Base-by-base conservation (phyloP, 2,329 filamentous ascomycete genomes). In the Sporothrix brasiliensis region DNA sequence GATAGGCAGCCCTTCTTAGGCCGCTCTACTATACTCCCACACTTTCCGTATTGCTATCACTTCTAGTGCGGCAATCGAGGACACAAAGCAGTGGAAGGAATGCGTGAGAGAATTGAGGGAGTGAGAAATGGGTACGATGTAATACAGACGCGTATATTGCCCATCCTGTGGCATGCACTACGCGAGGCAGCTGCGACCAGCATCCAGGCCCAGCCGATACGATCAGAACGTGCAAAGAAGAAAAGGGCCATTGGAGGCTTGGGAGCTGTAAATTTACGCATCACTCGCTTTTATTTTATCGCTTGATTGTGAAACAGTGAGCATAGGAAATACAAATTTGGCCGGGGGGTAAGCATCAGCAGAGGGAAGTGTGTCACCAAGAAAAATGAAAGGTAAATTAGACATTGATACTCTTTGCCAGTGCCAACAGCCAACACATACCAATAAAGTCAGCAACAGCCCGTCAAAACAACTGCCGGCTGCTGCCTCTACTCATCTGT, bases 1-100 rank as follows among this genome's bases (percentile, higher is more conserved):
- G 39, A 61, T 47, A 47, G 24, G 58, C 27, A 47, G 58, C 58
- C 41, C 58, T 44, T 61, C 19, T 60, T 60, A 30, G 14, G 56
- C 14, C 39, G 7, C 13, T 10, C 58, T 61, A n/a, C n/a, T 47
- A n/a, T 27, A 27, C 39, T 16, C 21, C 58, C 58, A 10, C 39
- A 47, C n/a, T 24, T 61, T 19, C 34, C 39, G 58, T 61, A 47
- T 47, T 41, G 11, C 14, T 7, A 24, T 34, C 9, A 9, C 34
- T 34, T 34, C 34, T 34, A 5, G 19, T 21, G 30, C n/a, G 16
- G 56, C 56, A 41, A 41, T 30, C 10, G 54, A 58, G 54, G 54
- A 19, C 9, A 34, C 27, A 34, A n/a, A 56, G 19, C 21, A 14
- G 56, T 24, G 56, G 16, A 34, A 4, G n/a, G 14, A 16, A 7